These are phyloP conservation scores for Camillea tinctor DNA, from an alignment of 2,329 filamentous ascomycete species.

Conservation along the genomic window DNA sequence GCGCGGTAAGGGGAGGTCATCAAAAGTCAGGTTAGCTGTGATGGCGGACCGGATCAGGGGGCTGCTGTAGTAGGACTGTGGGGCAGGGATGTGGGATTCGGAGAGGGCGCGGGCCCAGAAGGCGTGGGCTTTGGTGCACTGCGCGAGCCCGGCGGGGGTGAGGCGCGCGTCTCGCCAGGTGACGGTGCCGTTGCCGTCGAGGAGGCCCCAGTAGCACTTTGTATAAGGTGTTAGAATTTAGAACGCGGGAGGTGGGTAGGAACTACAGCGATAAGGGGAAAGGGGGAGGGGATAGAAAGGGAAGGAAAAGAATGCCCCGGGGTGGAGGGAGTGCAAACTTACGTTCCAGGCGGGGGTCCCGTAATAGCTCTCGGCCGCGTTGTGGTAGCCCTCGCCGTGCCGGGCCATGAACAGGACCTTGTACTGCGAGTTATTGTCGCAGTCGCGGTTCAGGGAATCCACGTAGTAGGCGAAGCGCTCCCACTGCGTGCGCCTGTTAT, in stretches of 20 bases:
- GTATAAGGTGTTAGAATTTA: too few species aligned
- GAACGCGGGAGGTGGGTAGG: too few species aligned
- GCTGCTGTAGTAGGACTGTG: slow-evolving; percentile 63
- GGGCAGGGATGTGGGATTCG: slow-evolving; percentile 55
- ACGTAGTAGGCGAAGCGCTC: slow-evolving; percentile 62
- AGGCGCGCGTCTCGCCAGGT: slow-evolving; percentile 64
- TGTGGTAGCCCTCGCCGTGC: slow-evolving; percentile 67
- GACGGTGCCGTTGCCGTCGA: slow-evolving; percentile 61
- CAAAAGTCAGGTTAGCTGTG: slow-evolving; percentile 63
- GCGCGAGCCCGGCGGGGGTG: slow-evolving; percentile 53
- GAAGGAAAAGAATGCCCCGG: too few species aligned
- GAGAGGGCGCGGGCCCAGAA: slow-evolving; percentile 59
- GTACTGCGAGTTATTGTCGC: slow-evolving; percentile 51
- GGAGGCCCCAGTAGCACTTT: slow-evolving; percentile 63
- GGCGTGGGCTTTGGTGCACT: slow-evolving; percentile 56
- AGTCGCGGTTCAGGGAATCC: slow-evolving; percentile 48
- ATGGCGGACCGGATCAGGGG: slow-evolving; percentile 62
- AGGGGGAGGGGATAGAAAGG: too few species aligned
- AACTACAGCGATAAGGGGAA: too few species aligned
- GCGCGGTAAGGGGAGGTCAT: slow-evolving; percentile 49
- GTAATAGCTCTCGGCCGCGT: slow-evolving; percentile 63
- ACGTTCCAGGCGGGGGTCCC: slow-evolving; percentile 69
- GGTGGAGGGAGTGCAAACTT: slow-evolving; percentile 32
- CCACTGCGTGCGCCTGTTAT: slow-evolving; percentile 57
- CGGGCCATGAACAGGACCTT: slow-evolving; percentile 68